Conservation (phyloP, 148 eudicot genomes). For the Silene conica region DNA sequence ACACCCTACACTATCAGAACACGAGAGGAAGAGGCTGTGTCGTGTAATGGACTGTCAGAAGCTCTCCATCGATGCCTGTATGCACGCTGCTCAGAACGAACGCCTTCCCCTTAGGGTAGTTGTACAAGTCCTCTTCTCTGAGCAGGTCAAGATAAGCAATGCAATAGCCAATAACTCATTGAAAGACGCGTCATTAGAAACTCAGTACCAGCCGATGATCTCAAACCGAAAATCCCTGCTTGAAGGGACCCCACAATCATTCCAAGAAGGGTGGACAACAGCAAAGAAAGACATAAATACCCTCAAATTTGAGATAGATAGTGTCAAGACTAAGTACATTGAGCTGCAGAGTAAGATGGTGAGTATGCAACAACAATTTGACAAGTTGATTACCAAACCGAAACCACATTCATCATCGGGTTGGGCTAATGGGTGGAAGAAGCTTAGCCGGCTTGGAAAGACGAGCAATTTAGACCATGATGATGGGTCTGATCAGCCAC, state of each 20-base stretch:
- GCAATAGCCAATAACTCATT: slow-evolving; percentile 64
- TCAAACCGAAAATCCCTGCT: slow-evolving; percentile 68
- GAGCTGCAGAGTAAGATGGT: slow-evolving; percentile 86
- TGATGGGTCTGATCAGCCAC: slow-evolving; percentile 39
- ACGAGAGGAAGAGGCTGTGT: slow-evolving; percentile 83
- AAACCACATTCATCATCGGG: slow-evolving; percentile 57
- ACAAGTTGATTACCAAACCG: slow-evolving; percentile 62
- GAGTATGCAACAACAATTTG: slow-evolving; percentile 68
- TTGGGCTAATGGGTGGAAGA: slow-evolving; percentile 91
- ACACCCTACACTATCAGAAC: slow-evolving; percentile 91
- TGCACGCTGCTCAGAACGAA: slow-evolving; percentile 99
- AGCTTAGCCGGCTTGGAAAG: slow-evolving; percentile 74
- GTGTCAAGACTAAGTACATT: slow-evolving; percentile 67
- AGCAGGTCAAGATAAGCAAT: slow-evolving; percentile 88
- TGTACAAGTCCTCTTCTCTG: slow-evolving; percentile 95
- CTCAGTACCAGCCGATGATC: slow-evolving; percentile 63
- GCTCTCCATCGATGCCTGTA: slow-evolving; percentile 92
- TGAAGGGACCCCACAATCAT: slow-evolving; percentile 91
- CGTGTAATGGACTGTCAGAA: slow-evolving; percentile 97
- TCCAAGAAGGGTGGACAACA: slow-evolving; percentile 93
- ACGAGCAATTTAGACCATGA: slow-evolving; percentile 46
- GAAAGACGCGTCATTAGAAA: slow-evolving; percentile 46
- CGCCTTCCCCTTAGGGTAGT: slow-evolving; percentile 85
- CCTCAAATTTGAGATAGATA: slow-evolving; percentile 84
- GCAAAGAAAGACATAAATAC: slow-evolving; percentile 93